Evolutionary conservation across 805 yeast genomes (phyloP).

Genomic region (Ogataea saltuana): DNA sequence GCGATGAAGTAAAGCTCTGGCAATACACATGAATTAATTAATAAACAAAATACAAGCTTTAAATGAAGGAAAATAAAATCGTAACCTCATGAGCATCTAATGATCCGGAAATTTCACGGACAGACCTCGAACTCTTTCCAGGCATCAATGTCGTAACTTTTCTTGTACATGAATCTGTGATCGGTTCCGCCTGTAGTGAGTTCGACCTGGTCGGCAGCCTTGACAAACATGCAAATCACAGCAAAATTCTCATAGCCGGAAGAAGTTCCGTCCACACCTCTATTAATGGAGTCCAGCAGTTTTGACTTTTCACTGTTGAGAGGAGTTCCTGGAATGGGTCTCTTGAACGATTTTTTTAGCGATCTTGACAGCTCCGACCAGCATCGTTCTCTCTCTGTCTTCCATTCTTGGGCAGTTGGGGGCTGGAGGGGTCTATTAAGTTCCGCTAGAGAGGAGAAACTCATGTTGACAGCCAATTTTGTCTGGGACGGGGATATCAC

Average conservation of each 20-base stretch:
- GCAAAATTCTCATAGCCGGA: constrained; percentile 66
- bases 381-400: constrained; percentile 56
- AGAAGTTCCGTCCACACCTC: constrained; percentile 83
- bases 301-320: constrained; percentile 56
- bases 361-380: constrained; percentile 63
- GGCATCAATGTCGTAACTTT: constrained; percentile 51
- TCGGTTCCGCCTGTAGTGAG: constrained; percentile 50
- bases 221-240: constrained; percentile 66
- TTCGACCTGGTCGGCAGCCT: constrained; percentile 68
- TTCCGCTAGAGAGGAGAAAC: constrained; percentile 16
- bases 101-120: constrained; percentile 44
- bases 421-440: constrained; percentile 31
- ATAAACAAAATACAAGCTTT: background rate
- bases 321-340: constrained; percentile 69
- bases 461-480: constrained; percentile 12
- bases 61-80: background rate
- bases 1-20: background rate
- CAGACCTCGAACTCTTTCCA: constrained; percentile 83
- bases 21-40: background rate
- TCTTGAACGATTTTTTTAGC: constrained; percentile 65
- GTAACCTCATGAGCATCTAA: constrained; percentile 6
- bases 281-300: constrained; percentile 64
- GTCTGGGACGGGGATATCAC: constrained; percentile 25
- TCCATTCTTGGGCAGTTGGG: constrained; percentile 67
- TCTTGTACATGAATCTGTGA: constrained; percentile 53